Evolutionary conservation across 768 basidiomycete species (phyloP), one percentile per base, ranked within the genome.

Genomic region (Mycena vulgaris): DNA sequence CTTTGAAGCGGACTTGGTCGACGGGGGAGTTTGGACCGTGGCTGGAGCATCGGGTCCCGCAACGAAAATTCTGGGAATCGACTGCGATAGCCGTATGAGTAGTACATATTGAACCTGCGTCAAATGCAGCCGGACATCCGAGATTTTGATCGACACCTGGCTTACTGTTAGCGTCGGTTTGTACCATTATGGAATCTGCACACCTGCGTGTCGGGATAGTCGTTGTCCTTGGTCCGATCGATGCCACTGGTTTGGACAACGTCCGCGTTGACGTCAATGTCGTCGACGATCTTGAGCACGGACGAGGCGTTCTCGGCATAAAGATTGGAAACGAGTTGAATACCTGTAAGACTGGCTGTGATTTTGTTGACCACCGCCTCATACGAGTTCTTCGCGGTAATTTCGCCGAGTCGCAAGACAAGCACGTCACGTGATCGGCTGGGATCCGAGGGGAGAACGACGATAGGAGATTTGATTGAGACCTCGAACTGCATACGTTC

Each of bases 401-500:
- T 93, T 81, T 97, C 94, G 47, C 98, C 98, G 0, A 99, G 89
- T 59, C 93, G 88, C 80, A 98, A 87, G 10, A 93, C 87, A 39
- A 99, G 83, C 30, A 86, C 83, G 79, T 99, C 95, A 16, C 80
- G 83, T 10, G 91, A 90, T 8, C 78, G 80, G 2, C 86, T 79
- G 3, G 92, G 84, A 76, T 93, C 85, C 10, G 89, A 87, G 14
- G 98, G 98, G 77, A 98, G 92, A 28, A 97, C 85, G 53, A 99
- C 79, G 73, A 99, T 98, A 0, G 98, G 98, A 0, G 96, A 93
- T 81, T 93, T 95, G 76, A 99, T 85, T 28, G 92, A 90, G n/a
- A 99, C 79, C 66, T 95, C 89, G 81, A 96, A 98, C 79, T 95
- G 90, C 94, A 99, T 96, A 59, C 91, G 89, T 74, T 94, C 92